Base-by-base conservation (phyloP, 2,329 filamentous ascomycete species). In the Arthrobotrys conoides region DNA sequence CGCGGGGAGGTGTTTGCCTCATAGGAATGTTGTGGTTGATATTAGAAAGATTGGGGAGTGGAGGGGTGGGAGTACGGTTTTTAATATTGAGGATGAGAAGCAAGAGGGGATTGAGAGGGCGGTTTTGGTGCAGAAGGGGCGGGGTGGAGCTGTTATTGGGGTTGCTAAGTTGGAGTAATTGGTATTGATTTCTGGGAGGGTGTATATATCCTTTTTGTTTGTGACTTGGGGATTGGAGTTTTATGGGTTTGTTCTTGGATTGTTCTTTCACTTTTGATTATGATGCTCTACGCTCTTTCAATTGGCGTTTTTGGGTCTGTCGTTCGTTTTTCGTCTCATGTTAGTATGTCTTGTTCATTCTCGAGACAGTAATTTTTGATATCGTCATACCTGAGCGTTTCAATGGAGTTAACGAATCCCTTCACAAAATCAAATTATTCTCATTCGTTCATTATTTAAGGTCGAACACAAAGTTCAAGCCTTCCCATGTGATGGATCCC, bases 21-120 rank as follows among this genome's bases (percentile, higher is more conserved):
- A 85, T 64, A 81, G 81, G 36, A 84, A 85, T 66, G 72, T 82
- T 0, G 84, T 84, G 0, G 82, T 81, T 36, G 81, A 82, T 24
- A 68, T 84, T 6, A 80, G 80, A 61, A 84, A 84, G 81, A 81
- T 84, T 72, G 84, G 84, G 5, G 83, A 84, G 71, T 85, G 84
- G 84, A 80, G 38, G 18, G 84, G 84, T 0, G 83, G 84, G 1
- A 82, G 84, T 68, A 38, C 83, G 3, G 81, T 81, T 1, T 83
- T 83, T 5, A 77, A 77, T 41, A 77, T 77, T 48, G 73, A 61
- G 20, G 73, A 71, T 55, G 73, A 80, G 63, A 82, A 80, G 80
- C 73, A 76, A 59, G 71, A 80, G 22, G 82, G 81, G 2, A 80
- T 82, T 24, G 81, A 82, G 38, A 82, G 82, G 46, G 82, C 82